Conservation (phyloP, 2,329 filamentous ascomycete species). For the Fusarium newnesense region DNA sequence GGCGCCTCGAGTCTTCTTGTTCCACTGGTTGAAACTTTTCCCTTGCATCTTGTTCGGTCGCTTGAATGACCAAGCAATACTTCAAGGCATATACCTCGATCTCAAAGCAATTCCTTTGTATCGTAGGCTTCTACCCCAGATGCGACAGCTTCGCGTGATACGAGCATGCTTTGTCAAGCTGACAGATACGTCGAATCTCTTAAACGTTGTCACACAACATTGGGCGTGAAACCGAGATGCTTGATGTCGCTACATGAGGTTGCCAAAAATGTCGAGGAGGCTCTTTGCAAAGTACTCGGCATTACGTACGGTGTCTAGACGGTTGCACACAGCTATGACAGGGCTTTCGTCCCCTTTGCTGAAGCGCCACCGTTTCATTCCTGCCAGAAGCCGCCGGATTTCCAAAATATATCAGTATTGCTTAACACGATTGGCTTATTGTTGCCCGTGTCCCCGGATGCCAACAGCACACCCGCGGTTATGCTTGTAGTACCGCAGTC, state of each 20-base stretch:
- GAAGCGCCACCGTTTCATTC: slow-evolving; percentile 1
- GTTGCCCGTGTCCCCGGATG: background rate
- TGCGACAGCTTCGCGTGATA: slow-evolving; percentile 11
- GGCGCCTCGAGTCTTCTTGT: background rate
- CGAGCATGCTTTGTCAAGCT: slow-evolving; percentile 36
- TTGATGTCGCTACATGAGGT: background rate
- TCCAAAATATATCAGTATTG: background rate
- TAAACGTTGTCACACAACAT: background rate
- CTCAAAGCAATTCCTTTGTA: slow-evolving; percentile 18
- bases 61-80: slow-evolving; percentile 18
- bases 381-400: background rate
- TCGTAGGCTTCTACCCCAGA: slow-evolving; percentile 24
- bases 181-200: slow-evolving; percentile 23
- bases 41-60: slow-evolving; percentile 5
- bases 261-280: background rate
- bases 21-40: background rate
- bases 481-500: background rate
- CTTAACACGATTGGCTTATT: background rate
- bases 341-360: background rate
- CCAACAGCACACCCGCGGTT: background rate
- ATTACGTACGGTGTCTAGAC: slow-evolving; percentile 7
- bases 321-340: background rate
- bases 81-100: background rate
- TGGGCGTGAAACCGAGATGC: background rate
- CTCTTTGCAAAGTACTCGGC: slow-evolving; percentile 20